Conservation (phyloP, 164 flowering plant species). For the Liquidambar formosana region DNA sequence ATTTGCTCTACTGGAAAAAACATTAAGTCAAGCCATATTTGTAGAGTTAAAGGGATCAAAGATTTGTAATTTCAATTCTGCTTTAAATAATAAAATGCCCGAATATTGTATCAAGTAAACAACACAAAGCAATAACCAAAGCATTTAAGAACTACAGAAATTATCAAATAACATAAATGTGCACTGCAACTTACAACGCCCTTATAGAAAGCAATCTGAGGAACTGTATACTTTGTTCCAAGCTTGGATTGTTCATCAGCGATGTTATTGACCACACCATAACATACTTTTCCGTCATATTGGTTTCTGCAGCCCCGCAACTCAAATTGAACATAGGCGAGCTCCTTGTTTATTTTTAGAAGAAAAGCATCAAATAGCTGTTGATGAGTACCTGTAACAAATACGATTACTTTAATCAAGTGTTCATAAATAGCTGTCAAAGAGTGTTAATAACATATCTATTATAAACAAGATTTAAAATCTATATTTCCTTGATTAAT, state of each 20-base stretch:
- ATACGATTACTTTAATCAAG: not conserved
- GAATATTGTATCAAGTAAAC: not conserved
- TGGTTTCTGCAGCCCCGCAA: constrained; percentile 85
- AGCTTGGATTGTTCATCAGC: constrained; percentile 90
- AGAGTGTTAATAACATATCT: not conserved
- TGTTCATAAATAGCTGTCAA: not conserved
- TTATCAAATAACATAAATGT: not conserved
- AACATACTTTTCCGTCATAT: constrained; percentile 72
- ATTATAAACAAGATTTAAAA: not conserved
- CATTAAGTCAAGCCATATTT: too few species aligned
- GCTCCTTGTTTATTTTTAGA: constrained; percentile 71
- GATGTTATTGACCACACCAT: constrained; percentile 88
- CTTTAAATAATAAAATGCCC: too few species aligned
- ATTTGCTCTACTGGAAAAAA: too few species aligned
- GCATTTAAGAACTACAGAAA: too few species aligned
- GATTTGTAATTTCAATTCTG: too few species aligned
- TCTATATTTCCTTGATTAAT: too few species aligned
- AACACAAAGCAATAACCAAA: not conserved
- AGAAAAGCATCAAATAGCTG: constrained; percentile 62
- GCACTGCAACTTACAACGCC: constrained; percentile 60
- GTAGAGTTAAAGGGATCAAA: too few species aligned
- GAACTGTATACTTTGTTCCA: constrained; percentile 79
- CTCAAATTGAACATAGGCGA: constrained; percentile 76
- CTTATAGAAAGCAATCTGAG: constrained; percentile 86
- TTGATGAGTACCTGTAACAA: constrained; percentile 39